Evolutionary conservation across 352 stramenopile genomes (phyloP).

Genomic region (Halophytophthora batemanensis): DNA sequence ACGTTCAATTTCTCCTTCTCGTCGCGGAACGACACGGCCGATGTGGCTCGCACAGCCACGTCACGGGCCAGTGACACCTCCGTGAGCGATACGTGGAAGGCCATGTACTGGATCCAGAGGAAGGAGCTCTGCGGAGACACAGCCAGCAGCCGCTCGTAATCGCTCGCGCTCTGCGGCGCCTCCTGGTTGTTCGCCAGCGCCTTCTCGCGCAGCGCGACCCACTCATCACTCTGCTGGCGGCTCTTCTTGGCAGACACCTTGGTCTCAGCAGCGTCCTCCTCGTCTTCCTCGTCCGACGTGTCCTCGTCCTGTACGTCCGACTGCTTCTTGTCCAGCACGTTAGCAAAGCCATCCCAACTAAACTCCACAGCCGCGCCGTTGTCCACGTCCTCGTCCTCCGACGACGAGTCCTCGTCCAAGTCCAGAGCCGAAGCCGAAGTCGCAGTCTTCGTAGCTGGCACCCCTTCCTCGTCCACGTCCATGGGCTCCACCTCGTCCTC

Average conservation of each 20-base stretch:
- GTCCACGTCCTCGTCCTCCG: constrained; percentile 54
- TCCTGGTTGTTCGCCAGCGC: constrained; percentile 91
- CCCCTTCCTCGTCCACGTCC: constrained; percentile 49
- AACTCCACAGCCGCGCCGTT: constrained; percentile 59
- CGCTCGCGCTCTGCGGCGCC: constrained; percentile 89
- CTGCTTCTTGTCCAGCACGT: constrained; percentile 53
- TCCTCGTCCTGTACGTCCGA: constrained; percentile 41
- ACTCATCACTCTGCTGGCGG: constrained; percentile 91
- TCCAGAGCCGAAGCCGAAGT: constrained; percentile 31
- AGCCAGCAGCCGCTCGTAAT: constrained; percentile 95
- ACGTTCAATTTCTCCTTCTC: constrained; percentile 98
- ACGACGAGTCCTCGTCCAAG: constrained; percentile 51
- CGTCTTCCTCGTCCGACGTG: constrained; percentile 41
- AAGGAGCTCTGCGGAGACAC: constrained; percentile 94
- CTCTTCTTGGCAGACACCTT: constrained; percentile 89
- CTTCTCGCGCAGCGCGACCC: constrained; percentile 92
- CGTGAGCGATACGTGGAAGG: constrained; percentile 94
- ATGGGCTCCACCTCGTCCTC: constrained; percentile 48
- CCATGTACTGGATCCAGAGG: constrained; percentile 98
- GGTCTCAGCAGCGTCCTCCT: constrained; percentile 54
- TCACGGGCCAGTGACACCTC: constrained; percentile 91
- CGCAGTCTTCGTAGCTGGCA: constrained; percentile 29
- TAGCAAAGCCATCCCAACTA: constrained; percentile 84
- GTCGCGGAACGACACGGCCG: constrained; percentile 93
- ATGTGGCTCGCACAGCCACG: constrained; percentile 91